Evolutionary conservation across 2,329 filamentous ascomycete genomes (phyloP).

Genomic region (Cordyceps farinosa): DNA sequence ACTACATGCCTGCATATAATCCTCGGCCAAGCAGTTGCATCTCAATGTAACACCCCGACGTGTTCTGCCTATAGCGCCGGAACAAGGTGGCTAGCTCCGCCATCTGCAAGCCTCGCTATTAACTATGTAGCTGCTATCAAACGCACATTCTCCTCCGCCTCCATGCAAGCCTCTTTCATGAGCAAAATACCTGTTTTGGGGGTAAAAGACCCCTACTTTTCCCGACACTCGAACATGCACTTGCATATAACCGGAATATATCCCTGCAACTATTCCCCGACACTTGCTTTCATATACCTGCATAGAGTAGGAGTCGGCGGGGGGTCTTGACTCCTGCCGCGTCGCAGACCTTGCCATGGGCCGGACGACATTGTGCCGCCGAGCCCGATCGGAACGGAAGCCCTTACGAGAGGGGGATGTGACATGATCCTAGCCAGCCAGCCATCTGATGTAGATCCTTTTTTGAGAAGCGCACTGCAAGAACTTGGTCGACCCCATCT

Average conservation of each 20-base stretch:
- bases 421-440: background rate
- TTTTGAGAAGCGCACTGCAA: background rate
- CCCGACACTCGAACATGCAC: background rate
- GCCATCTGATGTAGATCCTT: background rate
- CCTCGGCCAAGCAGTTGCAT: background rate
- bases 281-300: background rate
- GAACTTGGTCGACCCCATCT: background rate
- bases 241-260: background rate
- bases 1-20: background rate
- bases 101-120: background rate
- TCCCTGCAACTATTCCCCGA: background rate
- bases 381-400: background rate
- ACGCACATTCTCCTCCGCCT: background rate
- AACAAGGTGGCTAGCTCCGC: background rate
- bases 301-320: background rate
- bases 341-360: background rate
- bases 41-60: conserved; percentile 6
- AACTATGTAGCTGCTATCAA: background rate
- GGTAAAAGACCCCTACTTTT: background rate
- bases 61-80: background rate
- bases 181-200: background rate
- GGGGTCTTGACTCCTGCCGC: background rate
- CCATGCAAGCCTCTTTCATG: background rate
- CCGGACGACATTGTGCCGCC: background rate
- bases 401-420: background rate